Evolutionary conservation across 2,329 filamentous ascomycete species (phyloP), one percentile per base, ranked within the genome.

Genomic region (Diaporthe amygdali): DNA sequence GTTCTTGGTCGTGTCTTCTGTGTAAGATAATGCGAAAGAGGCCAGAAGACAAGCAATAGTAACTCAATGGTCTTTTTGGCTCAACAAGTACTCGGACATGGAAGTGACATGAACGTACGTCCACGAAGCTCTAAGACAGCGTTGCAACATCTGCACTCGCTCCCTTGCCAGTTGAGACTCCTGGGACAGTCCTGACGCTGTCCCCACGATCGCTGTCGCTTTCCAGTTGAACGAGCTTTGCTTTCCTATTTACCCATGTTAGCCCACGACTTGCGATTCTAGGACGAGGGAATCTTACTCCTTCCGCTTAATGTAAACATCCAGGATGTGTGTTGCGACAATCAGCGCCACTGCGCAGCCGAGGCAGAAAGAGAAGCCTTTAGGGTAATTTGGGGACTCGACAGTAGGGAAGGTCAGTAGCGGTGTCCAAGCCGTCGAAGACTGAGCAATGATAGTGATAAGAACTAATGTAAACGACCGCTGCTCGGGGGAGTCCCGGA

Each of bases 401-500:
- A 83, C 80, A 0, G 84, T 86, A 0, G 79, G 80, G 73, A 88
- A 90, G 0, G 85, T 83, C 15, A 90, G 75, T 2, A 90, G 75
- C 5, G 84, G 85, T 2, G 86, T 89, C 88, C 88, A 90, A 0
- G 85, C 87, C 0, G 86, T 89, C 0, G 86, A 86, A 0, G 84
- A 88, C 75, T 88, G 87, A 0, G 87, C 81, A 25, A 90, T 79
- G 0, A 82, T 81, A 56, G 87, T 90, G 72, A 88, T 85, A 27
- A 87, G 75, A 5, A 89, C 83, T 5, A 89, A 76, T 0, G 83
- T 85, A 66, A 89, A 82, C 0, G 86, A 81, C 10, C 88, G 78
- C 70, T 88, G 84, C 1, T 82, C 83, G 0, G 83, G 82, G 1
- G 83, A 84, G 30, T 83, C 79, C 34, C 82, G 81, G 2, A 89